Base-by-base conservation (phyloP, 495 filamentous ascomycete species). In the Penicillium longicatenatum region DNA sequence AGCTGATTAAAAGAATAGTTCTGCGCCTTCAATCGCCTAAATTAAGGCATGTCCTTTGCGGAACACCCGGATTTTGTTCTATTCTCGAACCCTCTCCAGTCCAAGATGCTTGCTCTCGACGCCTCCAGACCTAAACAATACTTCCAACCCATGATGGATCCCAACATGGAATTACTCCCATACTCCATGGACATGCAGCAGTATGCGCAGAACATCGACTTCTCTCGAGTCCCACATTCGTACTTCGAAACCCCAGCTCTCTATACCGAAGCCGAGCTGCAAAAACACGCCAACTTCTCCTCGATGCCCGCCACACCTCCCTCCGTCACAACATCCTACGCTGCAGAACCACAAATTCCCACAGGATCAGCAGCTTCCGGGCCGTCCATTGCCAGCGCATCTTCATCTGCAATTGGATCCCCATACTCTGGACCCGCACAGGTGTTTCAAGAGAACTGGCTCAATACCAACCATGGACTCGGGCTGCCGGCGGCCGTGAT, bases 331-430 rank as follows among this genome's bases (percentile, higher is more conserved):
- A 58, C 62, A 17, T 69, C 69, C 7, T 61, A 75, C 21, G 57
- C 67, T 4, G 33, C 67, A 59, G 82, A 78, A 57, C 78, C 57
- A 67, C 81, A 63, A 62, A 75, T 73, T 79, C 81, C 63, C 75
- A 81, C 79, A 69, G 58, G 92, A 47, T 92, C 89, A 16, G 90
- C 87, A 53, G 86, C 88, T 24, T 94, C 91, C 3, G 87, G 82
- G 1, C 83, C 86, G 14, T 93, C 90, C 14, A 78, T 82, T 54
- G 79, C 81, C 24, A 86, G 84, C 64, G 86, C 88, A 12, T 81
- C 89, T 16, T 94, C 92, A 2, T 96, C 92, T 5, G 82, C 86
- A 31, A 87, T 90, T 63, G 90, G 88, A 31, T 97, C 92, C 9
- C 92, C 92, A 19, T 88, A 87, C 57, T 88, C 87, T 0, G 82